Conservation (phyloP, 352 stramenopile species). For the Globisporangium camurandrum region DNA sequence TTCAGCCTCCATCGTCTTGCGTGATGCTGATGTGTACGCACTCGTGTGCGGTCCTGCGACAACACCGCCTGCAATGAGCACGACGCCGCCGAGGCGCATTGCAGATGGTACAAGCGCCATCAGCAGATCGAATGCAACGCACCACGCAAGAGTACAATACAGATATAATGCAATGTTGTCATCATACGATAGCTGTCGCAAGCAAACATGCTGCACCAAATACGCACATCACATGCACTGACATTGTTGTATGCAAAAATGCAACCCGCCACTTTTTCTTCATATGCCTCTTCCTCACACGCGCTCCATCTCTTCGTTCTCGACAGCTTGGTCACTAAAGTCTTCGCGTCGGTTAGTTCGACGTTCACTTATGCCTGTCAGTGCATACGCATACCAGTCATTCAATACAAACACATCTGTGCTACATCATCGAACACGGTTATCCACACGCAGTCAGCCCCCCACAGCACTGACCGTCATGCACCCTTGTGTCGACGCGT, state of each 20-base stretch:
- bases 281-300: constrained; percentile 28
- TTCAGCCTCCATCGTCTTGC: too few species aligned
- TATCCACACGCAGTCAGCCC: too few species aligned
- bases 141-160: too few species aligned
- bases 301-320: constrained; percentile 61
- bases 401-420: not conserved
- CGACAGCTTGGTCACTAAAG: constrained; percentile 19
- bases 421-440: too few species aligned
- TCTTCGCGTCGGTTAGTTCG: constrained; percentile 87
- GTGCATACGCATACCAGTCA: not conserved
- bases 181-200: too few species aligned
- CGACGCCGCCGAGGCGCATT: constrained; percentile 33
- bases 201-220: too few species aligned
- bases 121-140: constrained; percentile 47
- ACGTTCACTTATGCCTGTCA: constrained; percentile 81
- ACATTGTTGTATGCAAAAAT: too few species aligned
- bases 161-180: too few species aligned
- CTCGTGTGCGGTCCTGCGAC: constrained; percentile 24
- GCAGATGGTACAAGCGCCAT: constrained; percentile 20
- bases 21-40: too few species aligned
- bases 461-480: constrained; percentile 69
- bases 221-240: too few species aligned
- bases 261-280: too few species aligned
- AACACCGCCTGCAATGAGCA: constrained; percentile 40
- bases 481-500: constrained; percentile 87